A percentile compares a stretch with the other conserved stretches of the same genome.
These are phyloP conservation scores for Aspergillus caelatus DNA, from an alignment of 2,329 filamentous ascomycete species.

Conservation along the genomic window DNA sequence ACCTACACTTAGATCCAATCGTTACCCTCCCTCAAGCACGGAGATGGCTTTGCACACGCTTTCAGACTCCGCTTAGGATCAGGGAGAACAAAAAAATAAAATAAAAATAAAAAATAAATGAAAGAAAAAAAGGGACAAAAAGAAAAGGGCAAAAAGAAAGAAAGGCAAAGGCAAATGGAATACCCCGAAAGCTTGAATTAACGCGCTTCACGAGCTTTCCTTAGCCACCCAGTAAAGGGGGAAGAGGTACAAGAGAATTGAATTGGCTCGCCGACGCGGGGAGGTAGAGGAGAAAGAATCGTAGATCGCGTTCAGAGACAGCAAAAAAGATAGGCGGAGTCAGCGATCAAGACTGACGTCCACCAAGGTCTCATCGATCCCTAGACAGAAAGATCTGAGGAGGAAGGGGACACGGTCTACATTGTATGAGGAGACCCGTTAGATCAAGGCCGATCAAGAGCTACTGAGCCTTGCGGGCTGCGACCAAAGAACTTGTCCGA, in stretches of 20 bases:
- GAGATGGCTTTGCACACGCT: not conserved
- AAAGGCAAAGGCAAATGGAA: not conserved
- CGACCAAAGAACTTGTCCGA: not conserved
- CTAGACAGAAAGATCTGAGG: slow-evolving; percentile 16
- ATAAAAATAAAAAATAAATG: too few relatives aligned
- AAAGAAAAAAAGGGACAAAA: not conserved
- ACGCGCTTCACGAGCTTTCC: slow-evolving; percentile 10
- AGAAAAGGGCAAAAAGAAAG: not conserved
- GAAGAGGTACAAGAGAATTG: not conserved
- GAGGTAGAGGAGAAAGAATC: not conserved
- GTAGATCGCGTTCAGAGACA: slow-evolving; percentile 6
- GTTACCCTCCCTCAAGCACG: not conserved
- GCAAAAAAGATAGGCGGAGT: slow-evolving; percentile 5
- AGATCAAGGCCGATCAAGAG: slow-evolving; percentile 17
- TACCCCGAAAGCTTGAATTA: not conserved
- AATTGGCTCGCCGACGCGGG: slow-evolving; percentile 10
- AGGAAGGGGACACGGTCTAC: slow-evolving; percentile 11
- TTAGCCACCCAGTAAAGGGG: slow-evolving; percentile 9
- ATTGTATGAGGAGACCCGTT: slow-evolving; percentile 10
- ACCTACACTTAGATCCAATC: not conserved
- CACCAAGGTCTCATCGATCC: slow-evolving; percentile 12
- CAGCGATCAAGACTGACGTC: slow-evolving; percentile 7
- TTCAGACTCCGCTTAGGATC: not conserved
- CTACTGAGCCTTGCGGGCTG: slow-evolving; percentile 12
- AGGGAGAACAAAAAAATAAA: not conserved